A percentile compares a stretch with the other conserved stretches of the same genome.
phyloP scores from a whole-genome alignment of 176 grass and related monocot species.

The Cenchrus fungigraminus region DNA sequence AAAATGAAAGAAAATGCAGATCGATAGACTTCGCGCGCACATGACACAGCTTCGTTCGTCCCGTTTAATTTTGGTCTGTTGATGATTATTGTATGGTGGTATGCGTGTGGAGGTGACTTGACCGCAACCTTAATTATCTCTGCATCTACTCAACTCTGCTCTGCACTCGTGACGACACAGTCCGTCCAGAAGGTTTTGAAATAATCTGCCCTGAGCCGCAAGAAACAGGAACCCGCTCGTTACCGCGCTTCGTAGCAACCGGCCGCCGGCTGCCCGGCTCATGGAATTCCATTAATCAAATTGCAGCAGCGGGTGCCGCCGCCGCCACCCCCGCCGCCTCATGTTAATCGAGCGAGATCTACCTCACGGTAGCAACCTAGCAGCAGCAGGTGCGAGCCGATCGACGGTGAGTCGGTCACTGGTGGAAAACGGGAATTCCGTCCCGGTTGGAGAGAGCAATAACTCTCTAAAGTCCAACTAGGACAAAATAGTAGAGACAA shows the following conservation, averaged over 20 bases:
- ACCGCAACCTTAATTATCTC: background rate
- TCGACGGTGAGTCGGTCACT: no score
- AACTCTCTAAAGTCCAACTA: no score
- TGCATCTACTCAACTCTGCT: background rate
- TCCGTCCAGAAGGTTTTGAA: constrained; percentile 38
- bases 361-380: background rate
- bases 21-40: no score
- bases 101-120: background rate
- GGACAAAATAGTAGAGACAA: no score
- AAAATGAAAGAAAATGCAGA: no score
- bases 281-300: background rate
- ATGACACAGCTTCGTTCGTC: no score
- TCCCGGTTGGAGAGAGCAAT: no score
- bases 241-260: background rate
- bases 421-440: no score
- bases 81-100: background rate
- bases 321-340: background rate
- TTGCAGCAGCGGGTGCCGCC: background rate
- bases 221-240: background rate
- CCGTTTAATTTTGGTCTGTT: no score
- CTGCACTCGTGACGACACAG: background rate
- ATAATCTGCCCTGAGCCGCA: background rate
- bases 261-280: no score
- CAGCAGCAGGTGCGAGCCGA: background rate
- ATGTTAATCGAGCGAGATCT: background rate